Base-by-base conservation (phyloP, 169 alveolate genomes). In the Eimeria tenella region DNA sequence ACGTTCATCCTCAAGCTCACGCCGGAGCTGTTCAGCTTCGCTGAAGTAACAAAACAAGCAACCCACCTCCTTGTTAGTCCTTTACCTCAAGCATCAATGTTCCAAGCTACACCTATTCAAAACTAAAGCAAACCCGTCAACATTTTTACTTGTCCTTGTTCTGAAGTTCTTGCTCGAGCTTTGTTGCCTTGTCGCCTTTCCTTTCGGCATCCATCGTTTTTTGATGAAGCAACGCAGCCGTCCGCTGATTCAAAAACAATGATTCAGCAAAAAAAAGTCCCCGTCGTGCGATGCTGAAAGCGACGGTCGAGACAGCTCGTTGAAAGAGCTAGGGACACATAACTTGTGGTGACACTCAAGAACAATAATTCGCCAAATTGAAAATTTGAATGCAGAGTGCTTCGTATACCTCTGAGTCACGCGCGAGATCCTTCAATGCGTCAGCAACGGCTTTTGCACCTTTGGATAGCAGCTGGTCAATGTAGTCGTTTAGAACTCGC, bases 81-180 rank as follows among this genome's bases (percentile, higher is more conserved):
- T 60, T 49, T 31, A 50, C 5, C 15, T 11, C 13, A 10, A 5
- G 81, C 81, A 49, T 17, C 15, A 19, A 71, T 73, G 82, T 21
- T 25, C 13, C 53, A 23, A 73, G 23, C 4, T 10, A 70, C 11
- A 13, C 25, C 49, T 31, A 31, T 19, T 17, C 9, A 13, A 2
- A 73, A 11, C 25, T 42, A 31, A 31, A 31, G 42, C 2, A 9
- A 25, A 8, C 55, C 49, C 15, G 25, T 42, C 13, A 68, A 21
- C 11, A 6, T 25, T 15, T 89, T 73, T 60, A 89, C 94, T 74
- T 74, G 82, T 89, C 94, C 79, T 79, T 79, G 19, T 55, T 56
- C 81, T 89, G 94, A 50, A 89, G 77, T 71, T 89, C 81, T 56
- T 89, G 94, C 63, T 89, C 82, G 31, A 89, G 94, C 87, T 74